Base-by-base conservation (phyloP, 1,139 yeast genomes). In the Magnusiomyces sp. region DNA sequence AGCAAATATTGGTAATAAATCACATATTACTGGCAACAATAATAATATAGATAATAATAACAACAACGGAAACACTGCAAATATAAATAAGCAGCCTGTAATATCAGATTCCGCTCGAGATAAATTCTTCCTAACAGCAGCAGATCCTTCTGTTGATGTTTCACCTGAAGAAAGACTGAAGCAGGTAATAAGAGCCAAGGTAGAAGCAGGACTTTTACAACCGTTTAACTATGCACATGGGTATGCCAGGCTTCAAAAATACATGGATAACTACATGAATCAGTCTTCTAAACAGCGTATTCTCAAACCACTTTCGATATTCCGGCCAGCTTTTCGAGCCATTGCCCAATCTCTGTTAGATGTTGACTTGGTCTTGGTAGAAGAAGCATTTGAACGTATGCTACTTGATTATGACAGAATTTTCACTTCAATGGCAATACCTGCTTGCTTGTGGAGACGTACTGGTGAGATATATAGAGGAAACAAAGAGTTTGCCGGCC, bases 401-500 rank as follows among this genome's bases (percentile, higher is more conserved):
- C 69, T 92, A 47, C 71, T 92, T 50, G 96, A 92, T 60, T 90
- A 92, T 62, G 98, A 92, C 65, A 76, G 98, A 44, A 97, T 92
- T 2, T 92, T 92, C 66, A 89, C 97, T 0, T 84, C 95, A 5
- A 89, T 90, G 96, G 96, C 97, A 7, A 89, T 92, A 51, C 98
- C 98, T 0, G 97, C 97, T 0, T 90, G 97, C 68, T 73, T 92
- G 39, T 92, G 98, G 97, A 74, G 97, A 61, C 81, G 98, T 59
- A 90, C 98, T 0, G 98, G 98, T 1, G 97, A 92, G 60, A 90
- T 92, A 3, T 92, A 88, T 61, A 72, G 97, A 55, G 97, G 97
- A 1, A 92, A 92, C 66, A 89, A 90, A 65, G 97, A 92, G 65
- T 92, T 92, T 75, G 98, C 97, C 0, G 86, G 94, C 2, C 69